Percentiles rank a stretch among this genome's conserved stretches.
Conservation (phyloP, 768 basidiomycete species). For the Podaxis rugospora region DNA sequence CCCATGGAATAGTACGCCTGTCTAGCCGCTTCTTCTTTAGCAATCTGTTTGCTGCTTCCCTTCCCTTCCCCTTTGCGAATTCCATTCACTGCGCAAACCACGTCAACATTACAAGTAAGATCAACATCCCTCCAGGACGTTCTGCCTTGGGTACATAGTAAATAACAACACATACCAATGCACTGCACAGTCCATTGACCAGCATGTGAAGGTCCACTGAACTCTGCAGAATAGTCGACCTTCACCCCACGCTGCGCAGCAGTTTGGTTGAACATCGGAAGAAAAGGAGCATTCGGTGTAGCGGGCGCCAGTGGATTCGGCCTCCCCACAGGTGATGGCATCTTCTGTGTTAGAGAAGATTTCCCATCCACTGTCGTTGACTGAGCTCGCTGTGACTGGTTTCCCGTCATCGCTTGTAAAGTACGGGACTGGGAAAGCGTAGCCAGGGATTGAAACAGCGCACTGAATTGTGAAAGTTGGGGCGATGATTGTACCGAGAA, state of each 20-base stretch:
- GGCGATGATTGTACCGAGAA: not conserved
- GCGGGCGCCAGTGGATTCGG: conserved; percentile 61
- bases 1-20: conserved; percentile 73
- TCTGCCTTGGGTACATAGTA: not conserved
- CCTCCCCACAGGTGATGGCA: conserved; percentile 14
- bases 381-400: conserved; percentile 1
- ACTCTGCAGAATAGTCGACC: conserved; percentile 56
- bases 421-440: conserved; percentile 7
- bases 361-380: conserved; percentile 3
- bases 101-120: conserved; percentile 1
- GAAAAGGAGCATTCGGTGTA: conserved; percentile 58
- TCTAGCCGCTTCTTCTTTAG: conserved; percentile 74
- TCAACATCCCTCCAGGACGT: not conserved
- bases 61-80: conserved; percentile 60
- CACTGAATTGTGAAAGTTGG: not conserved
- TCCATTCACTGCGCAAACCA: conserved; percentile 52
- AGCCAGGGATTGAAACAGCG: conserved; percentile 1
- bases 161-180: conserved; percentile 47
- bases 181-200: conserved; percentile 65
- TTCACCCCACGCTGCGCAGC: conserved; percentile 60
- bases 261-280: conserved; percentile 73
- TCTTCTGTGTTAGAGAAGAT: not conserved
- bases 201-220: conserved; percentile 64
- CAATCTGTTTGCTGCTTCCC: conserved; percentile 69
- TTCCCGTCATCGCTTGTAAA: conserved; percentile 1